Evolutionary conservation across 2,329 filamentous ascomycete species (phyloP), one percentile per base, ranked within the genome.

Genomic region (Dactylonectria macrodidyma): DNA sequence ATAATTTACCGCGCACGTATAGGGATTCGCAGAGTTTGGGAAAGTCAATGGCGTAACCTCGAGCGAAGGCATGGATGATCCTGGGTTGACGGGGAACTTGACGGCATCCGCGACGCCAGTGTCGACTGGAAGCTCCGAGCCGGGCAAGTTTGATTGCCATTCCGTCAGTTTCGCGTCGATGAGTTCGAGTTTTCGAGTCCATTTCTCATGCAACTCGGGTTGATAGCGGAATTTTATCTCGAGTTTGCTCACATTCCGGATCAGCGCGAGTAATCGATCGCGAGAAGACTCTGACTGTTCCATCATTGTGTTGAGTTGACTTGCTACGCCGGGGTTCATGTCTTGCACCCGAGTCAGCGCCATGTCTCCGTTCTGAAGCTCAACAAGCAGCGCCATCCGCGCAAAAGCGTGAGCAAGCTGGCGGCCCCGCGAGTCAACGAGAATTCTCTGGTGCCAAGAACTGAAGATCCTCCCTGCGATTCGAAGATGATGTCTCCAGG

Each of bases 271-370:
- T 16, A 62, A 38, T n/a, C 50, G 24, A 10, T 62, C 59, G 7
- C 59, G 48, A 34, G 59, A 36, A 12, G 36, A 62, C n/a, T 50
- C 34, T 16, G 59, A 62, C 19, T 55, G 19, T 22, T 62, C 48
- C 33, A 62, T 54, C 50, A 62, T 54, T 1, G 59, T 46, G 19
- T 12, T 34, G 30, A 62, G 33, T 26, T 62, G 48, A 8, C 30
- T 33, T 4, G 59, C 59, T 1, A 62, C 38, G 5, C 59, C 36
- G 8, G 59, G 59, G 33, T 62, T 62, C 59, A 62, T 62, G n/a
- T 34, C 41, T 22, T 41, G 34, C 14, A 44, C 34, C 14, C 26
- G 26, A 30, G 59, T 62, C 22, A 62, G 48, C n/a, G 59, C 59
- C 10, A 62, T 10, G 12, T 62, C 59, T 5, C 52, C 50, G 12